Percentiles rank a stretch among this genome's conserved stretches.
phyloP scores from a whole-genome alignment of 2,329 filamentous ascomycete genomes.

The Myriosclerotinia scirpicola region DNA sequence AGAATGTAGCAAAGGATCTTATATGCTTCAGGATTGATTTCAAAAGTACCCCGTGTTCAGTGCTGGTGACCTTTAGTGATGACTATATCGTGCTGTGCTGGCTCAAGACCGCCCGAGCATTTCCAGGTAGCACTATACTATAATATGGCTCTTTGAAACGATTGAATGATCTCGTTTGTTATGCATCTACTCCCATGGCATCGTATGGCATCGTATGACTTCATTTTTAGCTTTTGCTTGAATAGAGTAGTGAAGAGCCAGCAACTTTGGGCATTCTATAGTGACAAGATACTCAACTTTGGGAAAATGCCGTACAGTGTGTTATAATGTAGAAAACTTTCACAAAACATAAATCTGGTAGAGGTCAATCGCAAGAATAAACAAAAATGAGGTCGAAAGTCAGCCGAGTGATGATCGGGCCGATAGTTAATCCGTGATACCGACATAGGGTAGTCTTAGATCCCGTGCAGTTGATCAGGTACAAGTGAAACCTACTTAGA shows the following conservation, averaged over 20 bases:
- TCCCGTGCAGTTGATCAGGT: slow-evolving; percentile 1
- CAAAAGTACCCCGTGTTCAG: background rate
- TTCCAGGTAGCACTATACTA: background rate
- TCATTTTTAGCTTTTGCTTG: background rate
- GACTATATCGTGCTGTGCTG: background rate
- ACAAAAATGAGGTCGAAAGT: background rate
- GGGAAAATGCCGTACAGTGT: background rate
- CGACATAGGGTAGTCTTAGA: background rate
- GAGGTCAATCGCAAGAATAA: background rate
- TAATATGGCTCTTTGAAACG: background rate
- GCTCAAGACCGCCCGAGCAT: background rate
- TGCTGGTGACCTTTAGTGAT: background rate
- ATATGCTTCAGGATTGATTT: background rate
- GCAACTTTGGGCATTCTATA: background rate
- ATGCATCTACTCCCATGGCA: background rate
- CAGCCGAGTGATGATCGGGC: background rate
- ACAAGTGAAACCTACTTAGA: background rate
- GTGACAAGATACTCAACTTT: background rate
- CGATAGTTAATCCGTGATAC: slow-evolving; percentile 1
- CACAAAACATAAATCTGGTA: slow-evolving; percentile 13
- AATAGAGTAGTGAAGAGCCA: background rate
- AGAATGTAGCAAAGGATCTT: background rate
- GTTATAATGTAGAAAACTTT: slow-evolving; percentile 12
- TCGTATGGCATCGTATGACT: background rate
- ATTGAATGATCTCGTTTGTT: background rate